These are phyloP conservation scores for Colletotrichum lindemuthianum DNA, from an alignment of 2,329 filamentous ascomycete species.

Conservation along the genomic window DNA sequence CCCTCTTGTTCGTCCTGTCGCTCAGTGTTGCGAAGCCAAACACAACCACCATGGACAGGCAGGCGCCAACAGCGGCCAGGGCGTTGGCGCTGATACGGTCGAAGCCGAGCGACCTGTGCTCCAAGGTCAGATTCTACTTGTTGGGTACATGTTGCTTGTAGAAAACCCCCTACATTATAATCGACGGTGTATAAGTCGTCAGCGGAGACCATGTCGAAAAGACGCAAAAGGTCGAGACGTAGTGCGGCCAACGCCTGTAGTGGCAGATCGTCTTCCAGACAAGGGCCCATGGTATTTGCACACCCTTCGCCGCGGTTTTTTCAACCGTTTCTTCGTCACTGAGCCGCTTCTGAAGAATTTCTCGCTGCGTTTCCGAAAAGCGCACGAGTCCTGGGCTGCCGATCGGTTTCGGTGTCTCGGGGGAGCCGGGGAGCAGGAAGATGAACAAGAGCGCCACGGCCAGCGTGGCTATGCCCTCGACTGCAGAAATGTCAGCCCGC, in stretches of 20 bases:
- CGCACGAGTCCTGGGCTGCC: slow-evolving; percentile 50
- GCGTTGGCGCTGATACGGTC: slow-evolving; percentile 57
- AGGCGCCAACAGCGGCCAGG: slow-evolving; percentile 54
- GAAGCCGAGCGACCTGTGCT: slow-evolving; percentile 53
- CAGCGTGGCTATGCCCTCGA: slow-evolving; percentile 57
- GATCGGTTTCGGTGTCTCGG: slow-evolving; percentile 51
- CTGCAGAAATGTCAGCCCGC: slow-evolving; percentile 38
- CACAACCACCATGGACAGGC: slow-evolving; percentile 57
- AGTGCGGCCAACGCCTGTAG: slow-evolving; percentile 59
- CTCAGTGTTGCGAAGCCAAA: slow-evolving; percentile 60
- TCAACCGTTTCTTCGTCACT: slow-evolving; percentile 44
- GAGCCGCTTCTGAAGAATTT: slow-evolving; percentile 47
- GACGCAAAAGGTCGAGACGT: slow-evolving; percentile 58
- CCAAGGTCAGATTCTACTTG: not conserved
- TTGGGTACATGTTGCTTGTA: not conserved
- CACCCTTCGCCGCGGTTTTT: slow-evolving; percentile 46
- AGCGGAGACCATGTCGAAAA: slow-evolving; percentile 64
- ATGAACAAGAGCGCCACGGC: slow-evolving; percentile 50
- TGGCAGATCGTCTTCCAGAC: slow-evolving; percentile 57
- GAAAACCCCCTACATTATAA: slow-evolving; percentile 47
- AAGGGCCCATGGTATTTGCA: slow-evolving; percentile 48
- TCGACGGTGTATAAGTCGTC: slow-evolving; percentile 61
- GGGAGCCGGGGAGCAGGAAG: slow-evolving; percentile 54
- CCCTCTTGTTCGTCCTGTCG: slow-evolving; percentile 56
- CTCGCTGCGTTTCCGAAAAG: slow-evolving; percentile 47